Conservation (phyloP, 805 yeast genomes). For the Saccharomycopsis fibuligera region DNA sequence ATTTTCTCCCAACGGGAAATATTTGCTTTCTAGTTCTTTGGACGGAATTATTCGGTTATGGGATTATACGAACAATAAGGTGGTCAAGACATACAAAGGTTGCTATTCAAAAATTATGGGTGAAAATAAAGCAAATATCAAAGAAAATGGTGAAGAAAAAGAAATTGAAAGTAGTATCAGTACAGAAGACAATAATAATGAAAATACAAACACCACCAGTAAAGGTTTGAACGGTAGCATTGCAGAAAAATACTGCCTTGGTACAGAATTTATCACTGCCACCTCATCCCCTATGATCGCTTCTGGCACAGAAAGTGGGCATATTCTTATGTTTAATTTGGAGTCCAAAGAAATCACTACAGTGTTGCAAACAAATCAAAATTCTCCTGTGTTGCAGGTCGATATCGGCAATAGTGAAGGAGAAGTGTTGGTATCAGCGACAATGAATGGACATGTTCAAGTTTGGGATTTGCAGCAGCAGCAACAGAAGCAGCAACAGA, state of each 20-base stretch:
- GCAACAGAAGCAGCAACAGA: neutral
- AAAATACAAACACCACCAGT: neutral
- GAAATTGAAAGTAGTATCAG: neutral
- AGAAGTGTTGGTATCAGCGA: constrained; percentile 28
- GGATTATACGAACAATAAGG: constrained; percentile 79
- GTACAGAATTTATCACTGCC: constrained; percentile 42
- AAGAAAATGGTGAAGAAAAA: neutral
- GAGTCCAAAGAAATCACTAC: constrained; percentile 46
- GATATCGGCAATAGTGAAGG: constrained; percentile 36
- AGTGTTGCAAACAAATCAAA: constrained; percentile 8
- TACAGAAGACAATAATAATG: neutral
- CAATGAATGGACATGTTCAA: constrained; percentile 26
- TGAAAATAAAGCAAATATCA: neutral
- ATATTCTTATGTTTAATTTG: constrained; percentile 59
- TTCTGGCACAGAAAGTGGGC: constrained; percentile 56
- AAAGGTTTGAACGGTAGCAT: constrained; percentile 22
- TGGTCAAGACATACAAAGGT: constrained; percentile 63
- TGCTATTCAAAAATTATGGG: no score
- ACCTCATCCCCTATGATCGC: constrained; percentile 37
- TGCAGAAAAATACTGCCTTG: constrained; percentile 48
- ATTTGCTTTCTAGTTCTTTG: constrained; percentile 66
- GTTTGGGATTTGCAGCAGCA: constrained; percentile 14
- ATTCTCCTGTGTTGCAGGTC: constrained; percentile 36
- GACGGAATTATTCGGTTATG: constrained; percentile 78
- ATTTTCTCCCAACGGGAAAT: constrained; percentile 77